phyloP scores from a whole-genome alignment of 495 filamentous ascomycete species.

The Xylona heveae region DNA sequence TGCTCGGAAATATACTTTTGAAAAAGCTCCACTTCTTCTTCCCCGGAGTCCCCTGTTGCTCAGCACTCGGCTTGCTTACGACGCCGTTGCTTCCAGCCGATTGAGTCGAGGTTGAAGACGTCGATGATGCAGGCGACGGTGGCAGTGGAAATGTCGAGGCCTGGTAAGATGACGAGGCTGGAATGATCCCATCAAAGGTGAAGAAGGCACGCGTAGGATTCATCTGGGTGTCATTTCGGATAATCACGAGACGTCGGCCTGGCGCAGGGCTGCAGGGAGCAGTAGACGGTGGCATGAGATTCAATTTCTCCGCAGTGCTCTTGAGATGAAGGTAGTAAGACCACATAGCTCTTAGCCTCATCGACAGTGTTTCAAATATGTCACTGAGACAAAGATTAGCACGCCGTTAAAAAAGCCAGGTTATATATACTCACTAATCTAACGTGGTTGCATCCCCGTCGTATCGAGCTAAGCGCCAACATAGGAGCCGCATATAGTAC shows the following conservation, averaged over 20 bases:
- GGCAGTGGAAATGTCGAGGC: conserved; percentile 11
- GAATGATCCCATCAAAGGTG: conserved; percentile 40
- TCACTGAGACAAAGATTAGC: conserved; percentile 14
- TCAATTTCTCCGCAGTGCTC: conserved; percentile 24
- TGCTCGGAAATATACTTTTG: conserved; percentile 35
- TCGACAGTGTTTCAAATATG: conserved; percentile 49
- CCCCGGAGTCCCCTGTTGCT: conserved; percentile 7
- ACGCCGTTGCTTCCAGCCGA: too few relatives aligned
- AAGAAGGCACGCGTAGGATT: conserved; percentile 28
- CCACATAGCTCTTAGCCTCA: conserved; percentile 54
- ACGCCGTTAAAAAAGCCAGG: conserved; percentile 3
- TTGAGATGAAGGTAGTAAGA: conserved; percentile 51
- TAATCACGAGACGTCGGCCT: conserved; percentile 77
- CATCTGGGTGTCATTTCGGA: conserved; percentile 55
- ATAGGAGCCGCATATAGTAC: conserved; percentile 84
- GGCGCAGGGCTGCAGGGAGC: conserved; percentile 75
- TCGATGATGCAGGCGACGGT: not conserved
- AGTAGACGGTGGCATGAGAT: conserved; percentile 42
- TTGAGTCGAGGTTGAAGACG: too few relatives aligned
- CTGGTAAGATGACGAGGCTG: conserved; percentile 20
- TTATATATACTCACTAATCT: conserved; percentile 38
- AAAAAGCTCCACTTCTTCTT: conserved; percentile 54
- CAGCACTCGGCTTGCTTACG: too few relatives aligned
- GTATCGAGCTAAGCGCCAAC: conserved; percentile 77
- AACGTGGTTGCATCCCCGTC: conserved; percentile 41